These are phyloP conservation scores for Spathaspora sp. DNA, from an alignment of 1,139 yeast genomes.

Conservation along the genomic window DNA sequence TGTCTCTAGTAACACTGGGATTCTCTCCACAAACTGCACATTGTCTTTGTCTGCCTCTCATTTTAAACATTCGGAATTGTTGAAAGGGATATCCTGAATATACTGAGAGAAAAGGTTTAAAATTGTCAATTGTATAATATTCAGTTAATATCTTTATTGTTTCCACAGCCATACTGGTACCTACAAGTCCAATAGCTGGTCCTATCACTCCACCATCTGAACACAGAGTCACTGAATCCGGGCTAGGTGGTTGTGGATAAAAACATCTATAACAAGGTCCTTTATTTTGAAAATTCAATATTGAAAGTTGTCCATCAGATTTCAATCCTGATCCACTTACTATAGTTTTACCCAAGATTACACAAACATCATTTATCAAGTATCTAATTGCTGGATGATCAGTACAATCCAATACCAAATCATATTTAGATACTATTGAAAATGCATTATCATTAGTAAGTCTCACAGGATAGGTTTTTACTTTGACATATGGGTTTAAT, in stretches of 20 bases:
- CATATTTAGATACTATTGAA: constrained; percentile 60
- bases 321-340: constrained; percentile 92
- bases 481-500: constrained; percentile 67
- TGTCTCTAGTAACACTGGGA: constrained; percentile 43
- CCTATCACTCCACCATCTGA: constrained; percentile 96
- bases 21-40: constrained; percentile 70
- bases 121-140: constrained; percentile 49
- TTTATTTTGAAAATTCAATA: constrained; percentile 59
- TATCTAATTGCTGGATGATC: constrained; percentile 91
- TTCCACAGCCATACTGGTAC: constrained; percentile 86
- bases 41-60: constrained; percentile 63
- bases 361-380: constrained; percentile 83
- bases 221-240: constrained; percentile 79
- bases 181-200: constrained; percentile 91
- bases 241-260: constrained; percentile 88
- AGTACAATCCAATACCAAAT: constrained; percentile 86
- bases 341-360: constrained; percentile 63
- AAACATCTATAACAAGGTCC: constrained; percentile 97
- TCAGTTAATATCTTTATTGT: constrained; percentile 72
- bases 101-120: constrained; percentile 66
- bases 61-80: constrained; percentile 67
- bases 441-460: constrained; percentile 62
- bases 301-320: constrained; percentile 85
- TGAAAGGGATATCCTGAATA: constrained; percentile 78
- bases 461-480: constrained; percentile 52